Evolutionary conservation across 2,329 filamentous ascomycete species (phyloP).

Genomic region (Trichophyton simii): DNA sequence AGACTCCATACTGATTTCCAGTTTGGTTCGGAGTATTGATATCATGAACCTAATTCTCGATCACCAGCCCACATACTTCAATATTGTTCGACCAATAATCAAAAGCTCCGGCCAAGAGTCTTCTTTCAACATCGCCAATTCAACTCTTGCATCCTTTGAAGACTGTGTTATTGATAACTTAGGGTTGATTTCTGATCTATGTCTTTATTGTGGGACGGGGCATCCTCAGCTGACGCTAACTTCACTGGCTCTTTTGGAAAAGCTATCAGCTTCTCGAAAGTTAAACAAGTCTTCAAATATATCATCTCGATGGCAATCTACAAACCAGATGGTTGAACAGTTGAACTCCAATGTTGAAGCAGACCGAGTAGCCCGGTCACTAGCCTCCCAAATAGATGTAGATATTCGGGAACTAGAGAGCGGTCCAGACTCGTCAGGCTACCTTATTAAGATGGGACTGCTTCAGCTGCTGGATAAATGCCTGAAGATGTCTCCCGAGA

Average conservation of each 20-base stretch:
- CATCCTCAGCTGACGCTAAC: constrained; percentile 69
- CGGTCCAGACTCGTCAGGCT: constrained; percentile 57
- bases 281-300: constrained; percentile 60
- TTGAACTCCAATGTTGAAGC: constrained; percentile 70
- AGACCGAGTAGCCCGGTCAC: constrained; percentile 62
- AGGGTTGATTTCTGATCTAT: constrained; percentile 65
- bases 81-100: constrained; percentile 71
- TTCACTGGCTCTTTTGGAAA: constrained; percentile 71
- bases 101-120: constrained; percentile 52
- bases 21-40: constrained; percentile 67
- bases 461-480: constrained; percentile 77
- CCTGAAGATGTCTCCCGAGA: constrained; percentile 58
- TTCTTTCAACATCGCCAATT: constrained; percentile 53
- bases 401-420: constrained; percentile 60
- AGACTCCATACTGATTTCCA: constrained; percentile 69
- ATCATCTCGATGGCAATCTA: constrained; percentile 49
- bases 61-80: constrained; percentile 79
- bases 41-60: constrained; percentile 73
- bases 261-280: constrained; percentile 70
- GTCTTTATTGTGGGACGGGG: constrained; percentile 73
- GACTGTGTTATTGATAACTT: constrained; percentile 78
- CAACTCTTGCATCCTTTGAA: constrained; percentile 77
- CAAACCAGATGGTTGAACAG: constrained; percentile 79
- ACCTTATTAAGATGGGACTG: constrained; percentile 70
- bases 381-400: constrained; percentile 54